Evolutionary conservation across 352 stramenopile species (phyloP), one percentile per base, ranked within the genome.

Genomic region (Phytopythium cucurbitacearum): DNA sequence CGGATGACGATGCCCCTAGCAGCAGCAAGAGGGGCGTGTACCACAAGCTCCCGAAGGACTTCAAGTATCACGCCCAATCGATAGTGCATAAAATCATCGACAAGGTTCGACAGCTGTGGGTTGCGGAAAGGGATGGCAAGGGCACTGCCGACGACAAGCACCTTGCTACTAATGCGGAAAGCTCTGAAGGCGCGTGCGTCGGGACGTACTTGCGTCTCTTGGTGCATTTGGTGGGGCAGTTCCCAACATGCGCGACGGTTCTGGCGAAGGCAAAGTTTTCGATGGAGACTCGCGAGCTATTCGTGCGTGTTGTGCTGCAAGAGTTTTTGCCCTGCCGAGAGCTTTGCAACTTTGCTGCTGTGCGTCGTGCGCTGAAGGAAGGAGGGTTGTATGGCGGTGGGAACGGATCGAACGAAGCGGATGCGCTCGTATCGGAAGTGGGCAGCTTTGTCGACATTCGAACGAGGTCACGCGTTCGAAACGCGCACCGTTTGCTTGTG

Each of bases 291-390:
- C 48, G 60, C 33, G 71, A 65, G 15, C 71, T 52, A 10, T 83
- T 87, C 55, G 68, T 92, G 37, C 66, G 64, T 7, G 49, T 89
- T 7, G 65, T 84, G 15, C 36, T 95, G 37, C 67, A 67, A 33
- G 81, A 94, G 12, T 76, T 94, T 33, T 59, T 95, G 35, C 83
- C 83, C 7, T 94, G 78, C 16, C 76, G 59, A 41, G 76, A 88
- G 41, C 56, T 95, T 32, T 93, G 77, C 39, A 70, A 65, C 10
- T 91, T 94, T 56, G 69, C 69, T 11, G 70, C 73, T 38, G 51
- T 77, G 13, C 65, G 80, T 16, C 71, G 70, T 13, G 57, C 78
- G 15, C 53, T 94, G 15, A 83, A 80, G 45, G 69, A 85, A 28
- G 74, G 69, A 12, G 70, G 79, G 0, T 67, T 73, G 40, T 80